These are phyloP conservation scores for Suillus weaverae DNA, from an alignment of 768 basidiomycete genomes.

Conservation along the genomic window DNA sequence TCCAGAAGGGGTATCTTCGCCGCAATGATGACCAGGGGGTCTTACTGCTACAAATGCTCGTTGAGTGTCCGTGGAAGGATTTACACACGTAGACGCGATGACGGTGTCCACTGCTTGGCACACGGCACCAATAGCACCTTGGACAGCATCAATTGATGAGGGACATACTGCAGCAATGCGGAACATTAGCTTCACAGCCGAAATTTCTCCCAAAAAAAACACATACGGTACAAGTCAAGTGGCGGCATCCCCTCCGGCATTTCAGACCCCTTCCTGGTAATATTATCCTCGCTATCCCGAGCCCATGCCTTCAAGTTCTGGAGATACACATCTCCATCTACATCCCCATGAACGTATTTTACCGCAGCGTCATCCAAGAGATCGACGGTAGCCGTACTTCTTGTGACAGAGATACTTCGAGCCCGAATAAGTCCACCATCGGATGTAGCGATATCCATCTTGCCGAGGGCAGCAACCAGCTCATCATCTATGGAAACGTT, in stretches of 20 bases:
- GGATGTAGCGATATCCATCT: slow-evolving; percentile 38
- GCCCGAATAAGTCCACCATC: slow-evolving; percentile 23
- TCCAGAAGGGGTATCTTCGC: slow-evolving; percentile 84
- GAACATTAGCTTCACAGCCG: background rate
- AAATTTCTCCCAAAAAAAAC: slow-evolving; percentile 1
- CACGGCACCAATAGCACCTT: slow-evolving; percentile 78
- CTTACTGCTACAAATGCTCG: slow-evolving; percentile 81
- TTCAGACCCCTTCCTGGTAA: slow-evolving; percentile 64
- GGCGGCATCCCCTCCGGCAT: slow-evolving; percentile 73
- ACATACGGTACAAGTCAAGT: slow-evolving; percentile 81
- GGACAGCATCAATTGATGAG: slow-evolving; percentile 71
- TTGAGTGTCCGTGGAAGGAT: slow-evolving; percentile 28
- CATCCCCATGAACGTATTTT: slow-evolving; percentile 72
- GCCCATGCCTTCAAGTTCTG: slow-evolving; percentile 63
- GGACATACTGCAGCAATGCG: slow-evolving; percentile 60
- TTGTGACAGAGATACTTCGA: slow-evolving; percentile 35
- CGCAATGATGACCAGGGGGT: slow-evolving; percentile 95
- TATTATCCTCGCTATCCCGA: slow-evolving; percentile 57
- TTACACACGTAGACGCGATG: slow-evolving; percentile 28
- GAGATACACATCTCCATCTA: slow-evolving; percentile 66
- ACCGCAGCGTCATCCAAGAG: slow-evolving; percentile 62
- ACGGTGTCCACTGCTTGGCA: slow-evolving; percentile 87
- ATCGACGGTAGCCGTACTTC: slow-evolving; percentile 55
- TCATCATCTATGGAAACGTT: slow-evolving; percentile 36
- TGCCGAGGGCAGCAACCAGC: slow-evolving; percentile 46